Conservation (phyloP, 2,329 filamentous ascomycete genomes). For the Zymoseptoria crescenta region DNA sequence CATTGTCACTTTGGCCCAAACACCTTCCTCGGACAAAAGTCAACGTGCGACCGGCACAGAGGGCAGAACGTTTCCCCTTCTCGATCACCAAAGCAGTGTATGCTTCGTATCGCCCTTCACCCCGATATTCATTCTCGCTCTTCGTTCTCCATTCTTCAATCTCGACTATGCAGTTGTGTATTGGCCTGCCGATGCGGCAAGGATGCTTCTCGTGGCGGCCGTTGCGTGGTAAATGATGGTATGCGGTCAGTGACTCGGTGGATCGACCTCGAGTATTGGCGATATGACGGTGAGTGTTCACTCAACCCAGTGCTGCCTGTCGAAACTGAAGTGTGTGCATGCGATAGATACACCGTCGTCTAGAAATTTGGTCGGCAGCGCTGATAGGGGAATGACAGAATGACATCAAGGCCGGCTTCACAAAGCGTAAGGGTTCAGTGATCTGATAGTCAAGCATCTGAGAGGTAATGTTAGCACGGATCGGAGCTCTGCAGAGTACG, state of each 20-base stretch:
- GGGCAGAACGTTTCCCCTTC: neutral
- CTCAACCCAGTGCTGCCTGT: constrained; percentile 7
- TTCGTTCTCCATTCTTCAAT: neutral
- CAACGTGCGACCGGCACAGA: neutral
- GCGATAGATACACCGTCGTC: constrained; percentile 3
- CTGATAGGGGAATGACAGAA: neutral
- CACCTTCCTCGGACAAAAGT: neutral
- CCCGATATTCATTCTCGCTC: neutral
- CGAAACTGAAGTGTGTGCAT: constrained; percentile 13
- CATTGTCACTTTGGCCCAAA: neutral
- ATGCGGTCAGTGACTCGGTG: constrained; percentile 19
- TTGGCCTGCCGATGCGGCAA: neutral
- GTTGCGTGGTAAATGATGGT: constrained; percentile 15
- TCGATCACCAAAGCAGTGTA: neutral
- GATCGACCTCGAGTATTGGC: constrained; percentile 4
- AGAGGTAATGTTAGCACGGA: constrained; percentile 32
- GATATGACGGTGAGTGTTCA: constrained; percentile 7
- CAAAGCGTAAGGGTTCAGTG: constrained; percentile 68
- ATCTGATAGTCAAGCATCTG: constrained; percentile 77
- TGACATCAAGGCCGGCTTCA: constrained; percentile 22
- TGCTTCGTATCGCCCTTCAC: constrained; percentile 1
- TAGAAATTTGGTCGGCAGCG: constrained; percentile 2
- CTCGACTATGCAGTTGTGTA: neutral
- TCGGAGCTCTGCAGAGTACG: neutral
- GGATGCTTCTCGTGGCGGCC: neutral